Evolutionary conservation across 768 basidiomycete genomes (phyloP).

Genomic region (Collybiopsis luxurians): DNA sequence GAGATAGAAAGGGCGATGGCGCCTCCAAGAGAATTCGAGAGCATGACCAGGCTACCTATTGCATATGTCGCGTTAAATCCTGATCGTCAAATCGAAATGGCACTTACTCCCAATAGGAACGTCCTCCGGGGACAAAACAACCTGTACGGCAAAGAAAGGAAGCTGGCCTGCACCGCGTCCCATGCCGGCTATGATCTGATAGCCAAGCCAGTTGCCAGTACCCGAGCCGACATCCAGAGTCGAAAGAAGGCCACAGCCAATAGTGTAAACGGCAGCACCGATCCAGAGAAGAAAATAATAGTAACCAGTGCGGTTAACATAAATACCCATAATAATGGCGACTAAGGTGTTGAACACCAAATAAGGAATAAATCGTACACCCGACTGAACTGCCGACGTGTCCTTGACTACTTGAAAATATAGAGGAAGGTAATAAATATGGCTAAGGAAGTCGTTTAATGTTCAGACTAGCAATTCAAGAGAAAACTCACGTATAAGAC

Average conservation of each 20-base stretch:
- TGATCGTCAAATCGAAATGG: not conserved
- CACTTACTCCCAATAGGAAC: conserved; percentile 12
- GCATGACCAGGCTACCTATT: conserved; percentile 9
- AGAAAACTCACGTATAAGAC: conserved; percentile 9
- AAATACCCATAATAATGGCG: conserved; percentile 35
- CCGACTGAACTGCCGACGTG: conserved; percentile 12
- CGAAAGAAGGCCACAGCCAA: conserved; percentile 15
- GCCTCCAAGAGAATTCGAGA: conserved; percentile 6
- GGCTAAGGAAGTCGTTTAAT: conserved; percentile 11
- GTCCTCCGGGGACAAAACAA: conserved; percentile 7
- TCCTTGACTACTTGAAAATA: conserved; percentile 14
- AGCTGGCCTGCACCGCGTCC: conserved; percentile 11
- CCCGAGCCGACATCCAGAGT: conserved; percentile 5
- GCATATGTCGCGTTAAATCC: too few species aligned
- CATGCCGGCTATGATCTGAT: conserved; percentile 12
- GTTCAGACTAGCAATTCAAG: conserved; percentile 18
- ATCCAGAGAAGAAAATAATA: conserved; percentile 10
- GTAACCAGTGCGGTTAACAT: conserved; percentile 19
- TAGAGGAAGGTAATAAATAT: conserved; percentile 19
- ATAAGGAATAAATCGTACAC: conserved; percentile 18
- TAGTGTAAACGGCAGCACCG: conserved; percentile 3
- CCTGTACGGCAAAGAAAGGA: conserved; percentile 12
- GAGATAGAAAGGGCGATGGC: conserved; percentile 10
- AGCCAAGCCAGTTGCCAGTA: conserved; percentile 6
- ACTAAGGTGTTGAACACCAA: conserved; percentile 28